A percentile compares a stretch with the other conserved stretches of the same genome.
Conservation (phyloP, 805 yeast genomes). For the Lipomyces spencermartinsiae region DNA sequence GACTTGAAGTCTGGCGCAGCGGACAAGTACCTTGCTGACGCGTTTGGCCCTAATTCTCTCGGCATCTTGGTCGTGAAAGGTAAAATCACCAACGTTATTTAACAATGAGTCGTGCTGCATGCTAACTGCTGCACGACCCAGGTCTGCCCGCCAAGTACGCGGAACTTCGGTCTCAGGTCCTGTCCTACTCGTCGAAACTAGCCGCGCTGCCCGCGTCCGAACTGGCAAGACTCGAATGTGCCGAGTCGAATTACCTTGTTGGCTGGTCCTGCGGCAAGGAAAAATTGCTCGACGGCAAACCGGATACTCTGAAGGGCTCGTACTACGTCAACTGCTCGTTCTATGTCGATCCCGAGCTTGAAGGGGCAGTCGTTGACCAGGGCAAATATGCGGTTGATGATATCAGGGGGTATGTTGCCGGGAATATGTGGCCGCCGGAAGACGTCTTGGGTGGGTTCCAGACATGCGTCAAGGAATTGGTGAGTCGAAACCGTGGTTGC, state of each 20-base stretch:
- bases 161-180: conserved; percentile 52
- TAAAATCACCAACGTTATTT: neutral
- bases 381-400: conserved; percentile 45
- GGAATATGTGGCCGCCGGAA: conserved; percentile 61
- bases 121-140: neutral
- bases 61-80: conserved; percentile 58
- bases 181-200: conserved; percentile 50
- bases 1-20: conserved; percentile 43
- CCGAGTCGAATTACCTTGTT: conserved; percentile 59
- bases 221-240: conserved; percentile 51
- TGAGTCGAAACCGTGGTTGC: conserved; percentile 44
- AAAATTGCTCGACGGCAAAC: conserved; percentile 52
- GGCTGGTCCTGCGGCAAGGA: conserved; percentile 71
- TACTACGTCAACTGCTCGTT: conserved; percentile 66
- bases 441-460: conserved; percentile 40
- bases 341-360: conserved; percentile 51
- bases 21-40: conserved; percentile 48
- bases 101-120: neutral
- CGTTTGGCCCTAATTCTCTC: conserved; percentile 62
- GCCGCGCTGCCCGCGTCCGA: conserved; percentile 18
- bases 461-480: conserved; percentile 42
- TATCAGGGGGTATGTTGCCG: conserved; percentile 54
- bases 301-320: conserved; percentile 62
- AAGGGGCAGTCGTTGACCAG: conserved; percentile 51
- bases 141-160: conserved; percentile 51